Evolutionary conservation across 108 stramenopile genomes (phyloP), one percentile per base, ranked within the genome.

Genomic region (Craspedostauros australis): DNA sequence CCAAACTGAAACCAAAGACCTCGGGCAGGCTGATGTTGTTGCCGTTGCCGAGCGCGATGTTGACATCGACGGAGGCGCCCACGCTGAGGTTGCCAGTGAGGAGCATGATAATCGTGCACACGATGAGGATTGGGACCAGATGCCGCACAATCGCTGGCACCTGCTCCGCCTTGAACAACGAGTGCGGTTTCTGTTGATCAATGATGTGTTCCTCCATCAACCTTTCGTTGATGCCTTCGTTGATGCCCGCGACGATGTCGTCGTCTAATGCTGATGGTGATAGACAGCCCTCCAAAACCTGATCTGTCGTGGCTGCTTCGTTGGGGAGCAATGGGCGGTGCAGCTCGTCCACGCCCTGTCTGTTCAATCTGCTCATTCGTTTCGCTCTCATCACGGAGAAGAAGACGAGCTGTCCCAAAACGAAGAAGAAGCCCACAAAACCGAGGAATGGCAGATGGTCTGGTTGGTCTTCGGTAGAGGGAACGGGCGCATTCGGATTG

Each of bases 61-160:
- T 44, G 22, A 88, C 14, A 44, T 90, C 79, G 0, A 93, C 92
- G 7, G 79, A 79, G 26, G 92, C 86, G 11, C 88, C 92, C 8
- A 79, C 59, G 37, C 70, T 76, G 8, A 84, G 20, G 54, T 93
- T 90, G 65, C 86, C 81, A 1, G 68, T 51, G 6, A 88, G 43
- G 11, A 90, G 63, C 41, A 76, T 41, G 8, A 71, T 62, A 33
- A 79, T 54, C 12, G 79, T 81, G 11, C 60, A 68, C 44, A 84
- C 57, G 41, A 81, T 64, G 14, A 54, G 15, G 4, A 72, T 55
- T 19, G 79, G 70, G 46, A 80, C n/a, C 29, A 39, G 32, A 32
- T 58, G 55, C 22, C 62, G 57, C 25, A 62, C 37, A 8, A 30
- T 24, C 19, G 40, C 39, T 8, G 68, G 64, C 29, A 69, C 30